phyloP scores from a whole-genome alignment of 2,329 filamentous ascomycete species.

The Aspergillus arachidicola region DNA sequence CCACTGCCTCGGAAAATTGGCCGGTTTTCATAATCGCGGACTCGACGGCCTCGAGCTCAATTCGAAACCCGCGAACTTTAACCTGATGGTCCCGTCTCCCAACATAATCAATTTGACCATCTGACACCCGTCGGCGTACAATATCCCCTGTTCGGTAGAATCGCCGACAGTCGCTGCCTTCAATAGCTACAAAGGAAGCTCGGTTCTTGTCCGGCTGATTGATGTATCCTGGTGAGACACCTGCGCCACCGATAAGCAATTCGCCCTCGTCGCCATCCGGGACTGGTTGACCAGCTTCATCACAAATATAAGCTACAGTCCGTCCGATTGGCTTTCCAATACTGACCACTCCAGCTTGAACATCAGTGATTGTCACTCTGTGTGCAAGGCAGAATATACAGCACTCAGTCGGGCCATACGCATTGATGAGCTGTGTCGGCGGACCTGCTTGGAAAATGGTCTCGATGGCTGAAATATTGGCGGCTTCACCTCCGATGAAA shows the following conservation, averaged over 20 bases:
- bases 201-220: slow-evolving; percentile 26
- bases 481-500: slow-evolving; percentile 21
- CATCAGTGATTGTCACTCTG: slow-evolving; percentile 17
- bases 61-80: slow-evolving; percentile 36
- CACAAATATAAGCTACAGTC: slow-evolving; percentile 15
- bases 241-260: slow-evolving; percentile 21
- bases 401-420: slow-evolving; percentile 29
- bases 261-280: slow-evolving; percentile 22
- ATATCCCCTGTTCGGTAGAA: slow-evolving; percentile 41
- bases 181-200: slow-evolving; percentile 24
- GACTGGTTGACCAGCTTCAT: slow-evolving; percentile 12
- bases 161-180: slow-evolving; percentile 10
- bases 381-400: slow-evolving; percentile 21
- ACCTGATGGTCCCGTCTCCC: slow-evolving; percentile 38
- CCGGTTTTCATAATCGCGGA: background rate
- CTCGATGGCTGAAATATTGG: slow-evolving; percentile 19
- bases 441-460: slow-evolving; percentile 19
- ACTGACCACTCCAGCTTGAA: background rate
- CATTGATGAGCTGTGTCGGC: slow-evolving; percentile 23
- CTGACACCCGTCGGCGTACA: slow-evolving; percentile 25
- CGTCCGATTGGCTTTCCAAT: slow-evolving; percentile 6
- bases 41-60: slow-evolving; percentile 37
- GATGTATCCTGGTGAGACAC: slow-evolving; percentile 25
- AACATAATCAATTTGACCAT: slow-evolving; percentile 32
- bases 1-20: background rate